Evolutionary conservation across 2,329 filamentous ascomycete species (phyloP), one percentile per base, ranked within the genome.

Genomic region (Fusarium metavorans): DNA sequence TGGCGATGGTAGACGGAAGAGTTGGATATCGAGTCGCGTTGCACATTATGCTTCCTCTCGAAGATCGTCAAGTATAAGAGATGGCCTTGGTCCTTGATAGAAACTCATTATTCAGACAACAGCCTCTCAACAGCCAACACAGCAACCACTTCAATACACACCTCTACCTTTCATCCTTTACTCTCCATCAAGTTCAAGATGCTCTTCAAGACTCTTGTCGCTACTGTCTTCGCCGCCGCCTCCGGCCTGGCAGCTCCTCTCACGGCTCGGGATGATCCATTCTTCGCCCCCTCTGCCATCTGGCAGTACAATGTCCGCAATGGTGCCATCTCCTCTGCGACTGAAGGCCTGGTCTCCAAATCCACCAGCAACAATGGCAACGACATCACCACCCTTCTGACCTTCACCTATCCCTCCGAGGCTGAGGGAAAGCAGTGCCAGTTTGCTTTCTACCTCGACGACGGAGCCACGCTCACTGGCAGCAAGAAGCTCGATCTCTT

Each of bases 401-500:
- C 78, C 56, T 81, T 81, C 45, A 76, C 71, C n/a, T 80, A 81
- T 60, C 76, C 77, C 58, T 50, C 63, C 32, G 70, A 50, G 6
- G 64, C 72, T 1, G 43, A 66, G 13, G 79, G 76, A 52, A 75
- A 70, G 58, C 68, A 76, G 58, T 81, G 80, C 73, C 73, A 73
- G 32, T 74, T 81, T 48, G 64, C 68, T 58, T 81, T 81, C 72
- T 74, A 61, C 59, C 76, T 80, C 41, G 65, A 72, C 30, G 63
- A 73, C 66, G 62, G 60, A 52, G 72, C 72, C 8, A 68, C 64
- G 11, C 66, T 68, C 16, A 63, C 59, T 23, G 79, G 77, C 39
- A 80, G 71, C 57, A 43, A 74, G 67, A 78, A 77, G 67, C 66
- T 81, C 35, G 80, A 81, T 68, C 45, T 81, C 50, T 81, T 76